Base-by-base conservation (phyloP, 202 grass and related monocot genomes). In the Eragrostis tef region DNA sequence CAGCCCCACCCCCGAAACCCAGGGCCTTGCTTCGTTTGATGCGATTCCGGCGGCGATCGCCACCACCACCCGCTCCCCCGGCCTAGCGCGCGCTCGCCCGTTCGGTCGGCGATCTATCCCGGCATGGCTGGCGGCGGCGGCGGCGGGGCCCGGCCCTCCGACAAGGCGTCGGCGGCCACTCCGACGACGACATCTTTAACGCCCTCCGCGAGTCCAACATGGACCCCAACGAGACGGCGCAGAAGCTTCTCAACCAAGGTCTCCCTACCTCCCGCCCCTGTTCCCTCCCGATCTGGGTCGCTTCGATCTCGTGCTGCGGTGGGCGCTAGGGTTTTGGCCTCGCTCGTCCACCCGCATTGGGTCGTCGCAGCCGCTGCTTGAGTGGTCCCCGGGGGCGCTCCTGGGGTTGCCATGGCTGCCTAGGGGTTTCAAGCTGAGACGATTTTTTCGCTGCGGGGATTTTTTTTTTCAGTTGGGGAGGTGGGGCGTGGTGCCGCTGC, bases 211-310 rank as follows among this genome's bases (percentile, higher is more conserved):
- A 98, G 85, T 93, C 92, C 75, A 90, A 93, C 85, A 98, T 94
- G 92, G 90, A 98, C 85, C 92, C 92, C 54, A 90, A 94, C 59
- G 92, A 98, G 88, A 92, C 95, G 76, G 78, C 92, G 22, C 92
- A 98, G 88, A 94, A 85, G 61, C 90, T 98, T 64, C 95, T 98
- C 29, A 86, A 91, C 67, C 95, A 94, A 88, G 95, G 95, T 94
- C 24, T 19, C 42, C 9, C 52, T 11, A 0, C 10, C 21, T 0
- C 21, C 22, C 17, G 24, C 21, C 41, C 75, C 31, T 6, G 16
- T 3, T n/a, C 0, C 29, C 24, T 34, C 29, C 61, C 64, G 78
- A 86, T 89, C 77, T 80, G 75, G 22, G 21, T 12, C 48, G 26
- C 59, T 19, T 64, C 71, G 85, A 86, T 85, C 64, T 83, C 80